Conservation (phyloP, 2,329 filamentous ascomycete genomes). For the Cytospora leucostoma region DNA sequence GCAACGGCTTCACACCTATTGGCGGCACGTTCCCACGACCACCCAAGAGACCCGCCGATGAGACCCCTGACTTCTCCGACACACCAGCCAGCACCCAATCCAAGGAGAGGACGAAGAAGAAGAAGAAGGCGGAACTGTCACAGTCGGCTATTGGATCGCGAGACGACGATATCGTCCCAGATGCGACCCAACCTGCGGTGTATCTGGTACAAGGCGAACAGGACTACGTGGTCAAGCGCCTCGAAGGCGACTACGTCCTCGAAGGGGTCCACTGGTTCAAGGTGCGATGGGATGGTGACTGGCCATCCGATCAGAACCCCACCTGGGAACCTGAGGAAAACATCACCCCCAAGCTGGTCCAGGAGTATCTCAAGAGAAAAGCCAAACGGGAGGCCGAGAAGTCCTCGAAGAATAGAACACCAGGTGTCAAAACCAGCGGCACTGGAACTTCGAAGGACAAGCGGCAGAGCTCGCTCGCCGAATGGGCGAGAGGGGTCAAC, state of each 20-base stretch:
- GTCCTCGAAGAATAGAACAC: not conserved
- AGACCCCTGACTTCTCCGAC: not conserved
- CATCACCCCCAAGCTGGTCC: slow-evolving; percentile 45
- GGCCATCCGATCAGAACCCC: slow-evolving; percentile 57
- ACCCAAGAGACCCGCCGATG: slow-evolving; percentile 11
- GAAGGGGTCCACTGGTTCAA: slow-evolving; percentile 50
- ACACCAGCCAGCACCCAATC: not conserved
- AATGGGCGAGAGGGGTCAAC: slow-evolving; percentile 13
- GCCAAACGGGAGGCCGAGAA: slow-evolving; percentile 13
- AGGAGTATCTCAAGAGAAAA: slow-evolving; percentile 43
- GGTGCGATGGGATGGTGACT: slow-evolving; percentile 59
- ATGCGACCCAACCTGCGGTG: slow-evolving; percentile 32
- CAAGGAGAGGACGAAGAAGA: slow-evolving; percentile 15
- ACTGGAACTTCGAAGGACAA: slow-evolving; percentile 1
- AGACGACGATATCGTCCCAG: slow-evolving; percentile 22
- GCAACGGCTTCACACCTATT: slow-evolving; percentile 34
- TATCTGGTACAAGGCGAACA: slow-evolving; percentile 32
- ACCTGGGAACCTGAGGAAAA: slow-evolving; percentile 61
- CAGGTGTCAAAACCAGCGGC: not conserved
- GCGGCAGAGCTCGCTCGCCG: slow-evolving; percentile 4
- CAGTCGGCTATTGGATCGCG: not conserved
- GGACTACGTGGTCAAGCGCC: slow-evolving; percentile 47
- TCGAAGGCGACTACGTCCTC: slow-evolving; percentile 45
- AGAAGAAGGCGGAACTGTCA: not conserved
- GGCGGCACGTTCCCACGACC: slow-evolving; percentile 28